Conservation (phyloP, 2,329 filamentous ascomycete species). For the Fusarium vanettenii region DNA sequence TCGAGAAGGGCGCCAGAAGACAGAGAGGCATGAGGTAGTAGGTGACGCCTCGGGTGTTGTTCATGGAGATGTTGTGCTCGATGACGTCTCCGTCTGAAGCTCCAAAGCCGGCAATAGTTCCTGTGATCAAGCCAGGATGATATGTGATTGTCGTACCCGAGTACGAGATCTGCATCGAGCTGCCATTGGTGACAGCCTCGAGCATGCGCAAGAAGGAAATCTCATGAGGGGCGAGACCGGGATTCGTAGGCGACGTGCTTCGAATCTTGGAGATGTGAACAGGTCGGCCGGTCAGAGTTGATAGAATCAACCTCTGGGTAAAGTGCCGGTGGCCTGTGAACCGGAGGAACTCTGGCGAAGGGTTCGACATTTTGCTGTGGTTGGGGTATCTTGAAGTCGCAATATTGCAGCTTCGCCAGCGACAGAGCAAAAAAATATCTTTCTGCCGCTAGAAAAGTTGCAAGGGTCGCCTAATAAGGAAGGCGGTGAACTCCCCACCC, state of each 20-base stretch:
- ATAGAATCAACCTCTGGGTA: constrained; percentile 84
- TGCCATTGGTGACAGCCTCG: constrained; percentile 94
- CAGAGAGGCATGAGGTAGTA: constrained; percentile 94
- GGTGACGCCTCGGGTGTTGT: constrained; percentile 83
- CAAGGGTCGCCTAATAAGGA: constrained; percentile 6
- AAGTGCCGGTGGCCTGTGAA: constrained; percentile 90
- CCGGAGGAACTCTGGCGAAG: constrained; percentile 69
- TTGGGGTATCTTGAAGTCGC: constrained; percentile 39
- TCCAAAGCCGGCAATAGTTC: constrained; percentile 80
- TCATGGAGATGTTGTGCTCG: constrained; percentile 81
- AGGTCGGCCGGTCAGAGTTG: constrained; percentile 89
- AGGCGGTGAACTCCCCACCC: constrained; percentile 45
- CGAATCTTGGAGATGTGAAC: constrained; percentile 96
- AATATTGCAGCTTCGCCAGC: constrained; percentile 26
- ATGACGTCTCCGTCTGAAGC: constrained; percentile 79
- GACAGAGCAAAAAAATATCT: constrained; percentile 48
- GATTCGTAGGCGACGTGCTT: constrained; percentile 83
- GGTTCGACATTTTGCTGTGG: constrained; percentile 54
- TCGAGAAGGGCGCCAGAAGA: constrained; percentile 91
- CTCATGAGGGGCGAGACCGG: constrained; percentile 91
- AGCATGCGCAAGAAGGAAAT: constrained; percentile 95
- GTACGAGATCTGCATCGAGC: constrained; percentile 93
- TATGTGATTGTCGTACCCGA: constrained; percentile 95
- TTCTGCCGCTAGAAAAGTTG: constrained; percentile 49
- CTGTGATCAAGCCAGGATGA: constrained; percentile 91